Percentiles rank a stretch among this genome's conserved stretches.
Conservation (phyloP, 2,329 filamentous ascomycete species). For the Grosmannia penicillata region DNA sequence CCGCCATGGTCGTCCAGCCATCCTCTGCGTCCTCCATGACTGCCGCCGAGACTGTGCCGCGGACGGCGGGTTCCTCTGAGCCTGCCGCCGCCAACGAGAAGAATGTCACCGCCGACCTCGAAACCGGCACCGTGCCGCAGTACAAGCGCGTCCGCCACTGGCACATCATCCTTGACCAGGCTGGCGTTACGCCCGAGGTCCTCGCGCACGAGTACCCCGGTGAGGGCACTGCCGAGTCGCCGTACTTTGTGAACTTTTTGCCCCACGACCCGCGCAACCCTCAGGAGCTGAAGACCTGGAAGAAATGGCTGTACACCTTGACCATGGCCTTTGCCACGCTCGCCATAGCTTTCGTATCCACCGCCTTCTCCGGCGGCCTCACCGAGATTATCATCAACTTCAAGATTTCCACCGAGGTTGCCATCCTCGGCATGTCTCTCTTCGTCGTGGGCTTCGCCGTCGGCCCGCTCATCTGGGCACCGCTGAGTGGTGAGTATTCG, state of each 20-base stretch:
- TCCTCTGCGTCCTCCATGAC: background rate
- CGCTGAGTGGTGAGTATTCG: constrained; percentile 22
- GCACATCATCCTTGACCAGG: constrained; percentile 40
- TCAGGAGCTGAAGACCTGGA: constrained; percentile 36
- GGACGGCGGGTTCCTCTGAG: background rate
- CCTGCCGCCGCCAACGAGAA: background rate
- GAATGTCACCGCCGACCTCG: background rate
- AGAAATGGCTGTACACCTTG: constrained; percentile 53
- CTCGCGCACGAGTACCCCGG: constrained; percentile 41
- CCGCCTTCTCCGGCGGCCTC: constrained; percentile 48
- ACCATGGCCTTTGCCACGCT: constrained; percentile 52
- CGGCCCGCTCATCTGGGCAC: constrained; percentile 44
- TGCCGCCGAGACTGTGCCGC: background rate
- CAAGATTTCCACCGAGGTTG: constrained; percentile 31
- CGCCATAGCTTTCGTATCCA: constrained; percentile 54
- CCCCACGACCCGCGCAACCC: constrained; percentile 50
- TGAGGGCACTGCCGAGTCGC: constrained; percentile 49
- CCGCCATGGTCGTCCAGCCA: too few species aligned
- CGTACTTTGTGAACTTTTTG: constrained; percentile 55
- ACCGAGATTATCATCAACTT: constrained; percentile 40
- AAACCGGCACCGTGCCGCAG: background rate
- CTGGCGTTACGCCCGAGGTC: constrained; percentile 40
- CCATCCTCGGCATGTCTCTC: constrained; percentile 46
- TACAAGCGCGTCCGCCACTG: constrained; percentile 27
- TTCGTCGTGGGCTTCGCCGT: constrained; percentile 43